Percentiles rank a stretch among this genome's conserved stretches.
phyloP scores from a whole-genome alignment of 2,329 filamentous ascomycete genomes.

The Aaosphaeria pasadenensis region DNA sequence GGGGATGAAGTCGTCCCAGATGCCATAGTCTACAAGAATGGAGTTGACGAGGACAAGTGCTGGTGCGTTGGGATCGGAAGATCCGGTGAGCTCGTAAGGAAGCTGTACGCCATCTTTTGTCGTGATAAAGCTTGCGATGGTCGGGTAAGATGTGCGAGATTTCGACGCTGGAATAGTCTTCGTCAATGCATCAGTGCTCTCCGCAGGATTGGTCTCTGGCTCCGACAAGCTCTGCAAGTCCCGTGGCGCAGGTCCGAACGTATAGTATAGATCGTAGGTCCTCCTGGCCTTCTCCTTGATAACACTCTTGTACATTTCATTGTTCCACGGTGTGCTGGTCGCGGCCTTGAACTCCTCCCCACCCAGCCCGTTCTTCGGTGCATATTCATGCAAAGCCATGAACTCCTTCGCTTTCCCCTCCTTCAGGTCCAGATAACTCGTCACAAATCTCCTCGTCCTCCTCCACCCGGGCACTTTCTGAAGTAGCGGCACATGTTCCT shows the following conservation, averaged over 20 bases:
- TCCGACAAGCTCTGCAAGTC: slow-evolving; percentile 60
- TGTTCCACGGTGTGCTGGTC: slow-evolving; percentile 60
- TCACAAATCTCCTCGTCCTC: slow-evolving; percentile 67
- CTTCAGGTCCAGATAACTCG: slow-evolving; percentile 53
- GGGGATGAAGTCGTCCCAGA: slow-evolving; percentile 75
- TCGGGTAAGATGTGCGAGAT: slow-evolving; percentile 38
- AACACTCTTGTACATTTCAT: slow-evolving; percentile 57
- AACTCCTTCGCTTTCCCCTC: slow-evolving; percentile 49
- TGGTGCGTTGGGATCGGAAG: slow-evolving; percentile 62
- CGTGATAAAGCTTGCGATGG: slow-evolving; percentile 66
- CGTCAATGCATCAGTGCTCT: slow-evolving; percentile 54
- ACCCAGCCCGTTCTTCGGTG: slow-evolving; percentile 62
- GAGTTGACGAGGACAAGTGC: slow-evolving; percentile 76
- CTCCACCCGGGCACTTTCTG: slow-evolving; percentile 76
- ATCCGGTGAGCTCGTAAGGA: slow-evolving; percentile 74
- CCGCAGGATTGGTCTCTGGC: slow-evolving; percentile 46
- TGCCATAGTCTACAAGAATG: slow-evolving; percentile 71
- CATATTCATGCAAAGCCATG: slow-evolving; percentile 71
- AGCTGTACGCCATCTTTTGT: slow-evolving; percentile 66
- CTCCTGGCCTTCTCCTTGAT: slow-evolving; percentile 58
- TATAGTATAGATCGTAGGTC: slow-evolving; percentile 71
- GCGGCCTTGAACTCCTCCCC: slow-evolving; percentile 64
- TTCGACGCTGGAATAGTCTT: slow-evolving; percentile 51
- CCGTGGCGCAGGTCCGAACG: slow-evolving; percentile 71
- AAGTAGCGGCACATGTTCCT: slow-evolving; percentile 72